A percentile compares a stretch with the other conserved stretches of the same genome.
Evolutionary conservation across 768 basidiomycete genomes (phyloP).

Genomic region (Termitomyces eurrhizus): DNA sequence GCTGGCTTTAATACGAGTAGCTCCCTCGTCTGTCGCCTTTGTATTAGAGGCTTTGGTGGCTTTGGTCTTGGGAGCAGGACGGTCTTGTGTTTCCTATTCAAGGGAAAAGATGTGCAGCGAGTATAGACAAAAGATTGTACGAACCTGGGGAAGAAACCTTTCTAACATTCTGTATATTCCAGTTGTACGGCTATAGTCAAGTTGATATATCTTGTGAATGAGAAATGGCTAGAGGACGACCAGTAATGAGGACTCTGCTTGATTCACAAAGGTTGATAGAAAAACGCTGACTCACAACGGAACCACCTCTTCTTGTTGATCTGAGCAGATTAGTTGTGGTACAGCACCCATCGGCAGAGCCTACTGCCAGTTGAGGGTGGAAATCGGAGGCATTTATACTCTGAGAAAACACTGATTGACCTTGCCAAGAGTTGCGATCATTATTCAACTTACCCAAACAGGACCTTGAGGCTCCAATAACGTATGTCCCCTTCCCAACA

Average conservation of each 20-base stretch:
- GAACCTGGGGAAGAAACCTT: constrained; percentile 70
- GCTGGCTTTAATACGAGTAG: constrained; percentile 21
- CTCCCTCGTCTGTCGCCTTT: constrained; percentile 28
- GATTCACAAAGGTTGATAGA: background rate
- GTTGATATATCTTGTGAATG: constrained; percentile 74
- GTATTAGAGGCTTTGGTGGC: constrained; percentile 41
- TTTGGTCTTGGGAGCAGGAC: constrained; percentile 38
- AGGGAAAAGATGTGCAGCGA: background rate
- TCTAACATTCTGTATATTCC: constrained; percentile 88
- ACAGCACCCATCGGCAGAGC: constrained; percentile 80
- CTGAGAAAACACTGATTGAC: constrained; percentile 32
- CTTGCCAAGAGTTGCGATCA: background rate
- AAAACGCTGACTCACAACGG: constrained; percentile 49
- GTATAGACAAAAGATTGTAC: background rate
- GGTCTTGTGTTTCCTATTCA: constrained; percentile 20
- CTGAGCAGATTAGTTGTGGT: constrained; percentile 69
- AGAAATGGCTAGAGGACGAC: constrained; percentile 59
- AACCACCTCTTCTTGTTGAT: constrained; percentile 64
- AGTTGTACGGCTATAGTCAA: constrained; percentile 79
- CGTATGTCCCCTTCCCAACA: constrained; percentile 70
- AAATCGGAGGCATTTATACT: constrained; percentile 73
- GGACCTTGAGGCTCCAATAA: constrained; percentile 75
- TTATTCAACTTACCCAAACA: constrained; percentile 65
- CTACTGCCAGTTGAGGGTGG: constrained; percentile 82
- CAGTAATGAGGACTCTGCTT: background rate